Evolutionary conservation across 2,329 filamentous ascomycete species (phyloP).

Genomic region (Apiospora marii): DNA sequence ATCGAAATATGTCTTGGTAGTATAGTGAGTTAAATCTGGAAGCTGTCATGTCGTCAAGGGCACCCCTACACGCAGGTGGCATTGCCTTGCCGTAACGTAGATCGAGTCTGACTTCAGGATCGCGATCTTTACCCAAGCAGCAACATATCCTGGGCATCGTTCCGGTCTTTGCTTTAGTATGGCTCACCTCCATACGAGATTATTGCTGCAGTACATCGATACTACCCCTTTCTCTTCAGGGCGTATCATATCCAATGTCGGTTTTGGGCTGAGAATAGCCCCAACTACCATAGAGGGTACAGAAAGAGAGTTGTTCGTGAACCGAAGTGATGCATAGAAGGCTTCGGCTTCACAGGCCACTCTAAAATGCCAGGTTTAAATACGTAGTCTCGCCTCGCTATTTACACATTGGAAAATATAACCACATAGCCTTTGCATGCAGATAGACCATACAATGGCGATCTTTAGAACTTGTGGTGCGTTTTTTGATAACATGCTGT

Average conservation of each 20-base stretch:
- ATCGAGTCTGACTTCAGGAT: too few species aligned
- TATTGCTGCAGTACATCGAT: background rate
- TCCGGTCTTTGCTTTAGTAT: background rate
- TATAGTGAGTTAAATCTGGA: background rate
- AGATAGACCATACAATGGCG: background rate
- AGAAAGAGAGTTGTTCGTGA: background rate
- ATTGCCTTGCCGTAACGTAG: too few species aligned
- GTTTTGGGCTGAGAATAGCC: background rate
- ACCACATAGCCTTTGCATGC: background rate
- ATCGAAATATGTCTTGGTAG: background rate
- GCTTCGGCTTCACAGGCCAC: background rate
- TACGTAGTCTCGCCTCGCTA: background rate
- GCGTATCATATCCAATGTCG: background rate
- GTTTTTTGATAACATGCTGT: too few species aligned
- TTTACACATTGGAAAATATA: background rate
- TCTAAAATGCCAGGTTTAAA: background rate
- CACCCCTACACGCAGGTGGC: too few species aligned
- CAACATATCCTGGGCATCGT: background rate
- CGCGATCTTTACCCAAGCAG: background rate
- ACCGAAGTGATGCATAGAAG: background rate
- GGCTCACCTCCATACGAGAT: background rate
- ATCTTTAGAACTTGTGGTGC: too few species aligned
- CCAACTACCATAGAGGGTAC: background rate
- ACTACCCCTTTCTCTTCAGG: background rate
- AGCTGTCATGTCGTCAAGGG: too few species aligned